A percentile compares a stretch with the other conserved stretches of the same genome.
Evolutionary conservation across 148 eudicot species (phyloP).

Genomic region (Rhododendron ovatum): DNA sequence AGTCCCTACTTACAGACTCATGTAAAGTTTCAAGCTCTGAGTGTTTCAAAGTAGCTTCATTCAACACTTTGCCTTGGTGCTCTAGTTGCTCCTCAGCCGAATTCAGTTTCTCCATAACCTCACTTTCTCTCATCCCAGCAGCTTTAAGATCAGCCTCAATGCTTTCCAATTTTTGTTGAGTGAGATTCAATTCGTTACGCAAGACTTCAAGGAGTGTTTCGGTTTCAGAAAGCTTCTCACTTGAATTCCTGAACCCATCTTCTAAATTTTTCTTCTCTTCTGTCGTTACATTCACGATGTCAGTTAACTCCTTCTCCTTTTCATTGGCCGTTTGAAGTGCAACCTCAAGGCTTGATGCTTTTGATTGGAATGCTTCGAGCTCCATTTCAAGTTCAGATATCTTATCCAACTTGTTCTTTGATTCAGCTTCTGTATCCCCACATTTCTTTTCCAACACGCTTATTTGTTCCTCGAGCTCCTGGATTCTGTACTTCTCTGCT

Average conservation of each 20-base stretch:
- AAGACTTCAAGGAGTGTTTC: conserved; percentile 54
- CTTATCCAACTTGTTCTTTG: conserved; percentile 39
- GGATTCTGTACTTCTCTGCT: conserved; percentile 53
- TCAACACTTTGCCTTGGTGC: conserved; percentile 45
- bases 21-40: conserved; percentile 58
- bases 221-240: conserved; percentile 52
- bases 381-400: conserved; percentile 47
- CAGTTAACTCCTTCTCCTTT: conserved; percentile 51
- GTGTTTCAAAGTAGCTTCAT: conserved; percentile 44
- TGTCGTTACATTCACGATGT: conserved; percentile 31
- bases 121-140: conserved; percentile 49
- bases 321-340: conserved; percentile 43
- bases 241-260: conserved; percentile 37
- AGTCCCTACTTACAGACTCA: conserved; percentile 41
- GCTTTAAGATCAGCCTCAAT: conserved; percentile 60
- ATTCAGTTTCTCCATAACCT: conserved; percentile 56
- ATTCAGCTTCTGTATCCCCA: conserved; percentile 48
- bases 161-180: conserved; percentile 52
- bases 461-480: conserved; percentile 68
- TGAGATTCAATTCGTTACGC: conserved; percentile 41
- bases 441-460: conserved; percentile 46
- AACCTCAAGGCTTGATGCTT: conserved; percentile 45
- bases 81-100: conserved; percentile 56
- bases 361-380: conserved; percentile 47
- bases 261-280: conserved; percentile 56